Evolutionary conservation across 164 flowering plant species (phyloP).

Genomic region (Echeveria elegans): DNA sequence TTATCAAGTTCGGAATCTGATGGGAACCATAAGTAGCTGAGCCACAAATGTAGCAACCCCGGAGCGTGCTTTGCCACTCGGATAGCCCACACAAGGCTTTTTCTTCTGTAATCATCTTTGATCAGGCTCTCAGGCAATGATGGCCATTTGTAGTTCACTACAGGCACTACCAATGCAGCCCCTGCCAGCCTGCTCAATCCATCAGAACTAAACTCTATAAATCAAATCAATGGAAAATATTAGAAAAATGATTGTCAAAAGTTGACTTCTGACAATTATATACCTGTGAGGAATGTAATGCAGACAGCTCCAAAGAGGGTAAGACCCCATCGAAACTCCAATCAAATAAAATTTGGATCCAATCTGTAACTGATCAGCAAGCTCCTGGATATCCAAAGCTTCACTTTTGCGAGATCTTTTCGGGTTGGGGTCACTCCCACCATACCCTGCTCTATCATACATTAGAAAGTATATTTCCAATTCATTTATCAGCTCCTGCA

Average conservation of each 20-base stretch:
- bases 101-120: constrained; percentile 8
- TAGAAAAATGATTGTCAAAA: neutral
- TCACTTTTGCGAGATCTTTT: constrained; percentile 46
- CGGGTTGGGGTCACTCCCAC: constrained; percentile 11
- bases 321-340: constrained; percentile 35
- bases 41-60: constrained; percentile 8
- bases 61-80: constrained; percentile 9
- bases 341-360: constrained; percentile 49
- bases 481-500: constrained; percentile 47
- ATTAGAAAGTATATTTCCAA: constrained; percentile 32
- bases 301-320: constrained; percentile 27
- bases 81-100: neutral
- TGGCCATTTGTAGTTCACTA: constrained; percentile 13
- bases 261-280: neutral
- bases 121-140: constrained; percentile 7
- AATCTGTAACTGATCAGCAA: constrained; percentile 45
- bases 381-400: constrained; percentile 52
- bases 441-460: constrained; percentile 58
- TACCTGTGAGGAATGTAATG: constrained; percentile 37
- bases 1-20: constrained; percentile 1
- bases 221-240: neutral
- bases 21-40: constrained; percentile 6
- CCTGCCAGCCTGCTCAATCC: constrained; percentile 9
- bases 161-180: constrained; percentile 11
- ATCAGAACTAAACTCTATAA: neutral